A percentile compares a stretch with the other conserved stretches of the same genome.
These are phyloP conservation scores for Phalaenopsis hybrid DNA, from an alignment of 116 monocot species.

Conservation along the genomic window DNA sequence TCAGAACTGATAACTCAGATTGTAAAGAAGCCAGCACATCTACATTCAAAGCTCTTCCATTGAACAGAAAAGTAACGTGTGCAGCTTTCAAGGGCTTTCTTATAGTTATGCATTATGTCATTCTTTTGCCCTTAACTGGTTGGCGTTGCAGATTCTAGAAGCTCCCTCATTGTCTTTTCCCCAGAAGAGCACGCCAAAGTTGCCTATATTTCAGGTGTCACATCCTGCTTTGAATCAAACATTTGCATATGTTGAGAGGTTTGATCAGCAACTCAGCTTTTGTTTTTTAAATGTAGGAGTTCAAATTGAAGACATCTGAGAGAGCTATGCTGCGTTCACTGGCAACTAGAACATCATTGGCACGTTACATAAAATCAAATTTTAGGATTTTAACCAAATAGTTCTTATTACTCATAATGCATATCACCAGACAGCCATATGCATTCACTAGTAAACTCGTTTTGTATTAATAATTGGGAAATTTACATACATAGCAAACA, in stretches of 20 bases:
- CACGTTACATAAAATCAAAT: conserved; percentile 2
- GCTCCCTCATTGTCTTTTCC: conserved; percentile 48
- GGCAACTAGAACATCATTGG: conserved; percentile 18
- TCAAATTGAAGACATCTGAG: conserved; percentile 43
- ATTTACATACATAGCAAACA: too few species aligned
- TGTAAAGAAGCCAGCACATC: conserved; percentile 4
- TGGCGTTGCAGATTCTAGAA: conserved; percentile 47
- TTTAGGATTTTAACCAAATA: background rate
- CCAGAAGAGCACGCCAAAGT: conserved; percentile 43
- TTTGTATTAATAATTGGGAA: background rate
- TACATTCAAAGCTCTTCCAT: conserved; percentile 56
- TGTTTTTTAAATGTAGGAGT: conserved; percentile 36
- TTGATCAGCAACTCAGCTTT: background rate
- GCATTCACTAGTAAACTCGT: background rate
- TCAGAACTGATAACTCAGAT: conserved; percentile 14
- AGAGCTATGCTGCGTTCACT: conserved; percentile 38
- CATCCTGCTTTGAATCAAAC: background rate
- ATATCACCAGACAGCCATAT: background rate
- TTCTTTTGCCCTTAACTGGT: background rate
- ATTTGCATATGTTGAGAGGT: background rate
- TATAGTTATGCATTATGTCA: background rate
- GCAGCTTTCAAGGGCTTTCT: background rate
- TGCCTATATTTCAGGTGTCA: conserved; percentile 50
- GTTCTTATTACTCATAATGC: background rate
- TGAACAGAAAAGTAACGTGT: conserved; percentile 60